Evolutionary conservation across 2,329 filamentous ascomycete species (phyloP).

Genomic region (Botrytis paeoniae): DNA sequence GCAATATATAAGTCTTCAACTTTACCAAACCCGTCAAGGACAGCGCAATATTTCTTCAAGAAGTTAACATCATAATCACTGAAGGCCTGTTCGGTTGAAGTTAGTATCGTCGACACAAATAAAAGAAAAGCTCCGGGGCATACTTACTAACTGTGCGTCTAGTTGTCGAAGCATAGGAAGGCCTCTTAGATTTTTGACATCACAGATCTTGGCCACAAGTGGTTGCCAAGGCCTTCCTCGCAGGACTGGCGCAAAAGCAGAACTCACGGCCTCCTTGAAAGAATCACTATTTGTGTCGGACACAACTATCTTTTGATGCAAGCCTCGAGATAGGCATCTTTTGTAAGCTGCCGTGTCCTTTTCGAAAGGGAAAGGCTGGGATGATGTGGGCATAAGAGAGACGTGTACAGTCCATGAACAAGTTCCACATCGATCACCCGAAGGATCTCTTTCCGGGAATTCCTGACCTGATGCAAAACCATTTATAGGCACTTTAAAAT

Average conservation of each 20-base stretch:
- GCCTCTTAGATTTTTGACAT: constrained; percentile 52
- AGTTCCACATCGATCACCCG: constrained; percentile 32
- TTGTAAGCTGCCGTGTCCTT: constrained; percentile 61
- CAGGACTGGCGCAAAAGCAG: constrained; percentile 50
- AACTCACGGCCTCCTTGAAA: constrained; percentile 48
- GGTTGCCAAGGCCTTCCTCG: constrained; percentile 54
- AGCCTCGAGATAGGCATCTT: constrained; percentile 56
- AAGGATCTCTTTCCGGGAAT: constrained; percentile 28
- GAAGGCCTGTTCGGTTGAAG: neutral
- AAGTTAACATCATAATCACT: constrained; percentile 49
- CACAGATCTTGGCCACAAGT: constrained; percentile 57
- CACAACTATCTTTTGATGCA: constrained; percentile 56
- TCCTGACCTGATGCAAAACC: constrained; percentile 22
- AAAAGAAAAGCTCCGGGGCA: neutral
- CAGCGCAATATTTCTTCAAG: constrained; percentile 53
- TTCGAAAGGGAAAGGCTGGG: constrained; percentile 58
- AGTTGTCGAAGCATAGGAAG: constrained; percentile 59
- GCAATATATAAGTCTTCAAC: constrained; percentile 60
- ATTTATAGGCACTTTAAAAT: constrained; percentile 3
- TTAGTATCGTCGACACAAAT: neutral
- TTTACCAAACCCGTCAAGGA: constrained; percentile 51
- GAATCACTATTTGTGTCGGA: constrained; percentile 48
- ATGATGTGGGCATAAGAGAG: constrained; percentile 53
- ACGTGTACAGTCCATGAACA: constrained; percentile 58
- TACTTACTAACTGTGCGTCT: constrained; percentile 43